phyloP scores from a whole-genome alignment of 305 asterid genomes.

The Fraxinus sp. region DNA sequence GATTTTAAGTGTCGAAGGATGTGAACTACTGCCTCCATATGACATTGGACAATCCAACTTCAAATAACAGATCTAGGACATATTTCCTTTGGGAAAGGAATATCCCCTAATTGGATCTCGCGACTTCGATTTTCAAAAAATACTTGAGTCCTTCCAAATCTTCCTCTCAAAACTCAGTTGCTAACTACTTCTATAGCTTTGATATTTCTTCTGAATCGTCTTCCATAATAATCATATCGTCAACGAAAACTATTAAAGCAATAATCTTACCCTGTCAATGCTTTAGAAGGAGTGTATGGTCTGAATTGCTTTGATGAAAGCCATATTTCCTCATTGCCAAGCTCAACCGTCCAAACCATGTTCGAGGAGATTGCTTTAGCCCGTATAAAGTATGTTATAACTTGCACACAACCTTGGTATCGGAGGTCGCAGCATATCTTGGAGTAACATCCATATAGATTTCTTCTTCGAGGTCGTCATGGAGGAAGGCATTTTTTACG shows the following conservation, averaged over 20 bases:
- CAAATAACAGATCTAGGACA: too few relatives aligned
- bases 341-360: background rate
- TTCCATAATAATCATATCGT: background rate
- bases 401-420: background rate
- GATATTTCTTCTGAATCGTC: background rate
- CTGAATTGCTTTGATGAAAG: background rate
- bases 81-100: background rate
- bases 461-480: background rate
- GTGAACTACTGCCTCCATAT: background rate
- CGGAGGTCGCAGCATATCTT: background rate
- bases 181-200: too few relatives aligned
- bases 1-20: background rate
- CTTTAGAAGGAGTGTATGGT: background rate
- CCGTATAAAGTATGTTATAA: background rate
- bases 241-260: background rate
- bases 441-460: background rate
- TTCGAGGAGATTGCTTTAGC: background rate
- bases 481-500: too few relatives aligned
- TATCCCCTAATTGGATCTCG: background rate
- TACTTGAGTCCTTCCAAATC: background rate
- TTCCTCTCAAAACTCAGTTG: background rate
- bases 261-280: background rate
- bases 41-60: background rate
- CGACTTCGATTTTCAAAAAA: background rate
- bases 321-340: background rate